These are phyloP conservation scores for Penicillium canescens DNA, from an alignment of 495 filamentous ascomycete genomes.

Conservation along the genomic window DNA sequence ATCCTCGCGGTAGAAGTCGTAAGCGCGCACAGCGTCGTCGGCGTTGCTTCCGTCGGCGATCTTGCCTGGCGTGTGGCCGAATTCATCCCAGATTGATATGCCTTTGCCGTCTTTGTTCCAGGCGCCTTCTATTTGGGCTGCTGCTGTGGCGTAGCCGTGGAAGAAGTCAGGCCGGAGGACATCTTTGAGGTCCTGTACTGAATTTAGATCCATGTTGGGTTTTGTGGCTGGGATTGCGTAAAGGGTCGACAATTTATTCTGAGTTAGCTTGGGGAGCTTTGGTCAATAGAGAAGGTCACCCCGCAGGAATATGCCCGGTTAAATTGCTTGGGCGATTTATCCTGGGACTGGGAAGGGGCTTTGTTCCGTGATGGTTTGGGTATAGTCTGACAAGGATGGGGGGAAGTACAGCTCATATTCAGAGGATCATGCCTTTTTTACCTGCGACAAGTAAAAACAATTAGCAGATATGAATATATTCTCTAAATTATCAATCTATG, in stretches of 20 bases:
- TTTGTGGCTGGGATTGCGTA: not conserved
- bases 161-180: constrained; percentile 34
- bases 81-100: constrained; percentile 72
- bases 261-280: not conserved
- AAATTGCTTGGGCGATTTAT: constrained; percentile 9
- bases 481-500: not conserved
- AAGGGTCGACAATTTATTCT: constrained; percentile 1
- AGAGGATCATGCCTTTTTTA: not conserved
- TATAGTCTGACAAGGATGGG: not conserved
- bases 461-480: not conserved
- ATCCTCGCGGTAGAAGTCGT: constrained; percentile 68
- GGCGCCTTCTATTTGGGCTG: constrained; percentile 67
- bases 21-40: constrained; percentile 67
- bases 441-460: not conserved
- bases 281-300: not conserved
- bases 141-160: constrained; percentile 40
- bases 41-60: constrained; percentile 67
- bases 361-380: constrained; percentile 18
- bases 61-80: constrained; percentile 66
- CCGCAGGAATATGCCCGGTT: not conserved
- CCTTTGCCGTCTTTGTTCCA: constrained; percentile 65
- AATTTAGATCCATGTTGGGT: constrained; percentile 26
- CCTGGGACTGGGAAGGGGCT: constrained; percentile 1
- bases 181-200: constrained; percentile 33
- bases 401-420: not conserved